Base-by-base conservation (phyloP, 2,329 filamentous ascomycete genomes). In the Cercospora zeina region DNA sequence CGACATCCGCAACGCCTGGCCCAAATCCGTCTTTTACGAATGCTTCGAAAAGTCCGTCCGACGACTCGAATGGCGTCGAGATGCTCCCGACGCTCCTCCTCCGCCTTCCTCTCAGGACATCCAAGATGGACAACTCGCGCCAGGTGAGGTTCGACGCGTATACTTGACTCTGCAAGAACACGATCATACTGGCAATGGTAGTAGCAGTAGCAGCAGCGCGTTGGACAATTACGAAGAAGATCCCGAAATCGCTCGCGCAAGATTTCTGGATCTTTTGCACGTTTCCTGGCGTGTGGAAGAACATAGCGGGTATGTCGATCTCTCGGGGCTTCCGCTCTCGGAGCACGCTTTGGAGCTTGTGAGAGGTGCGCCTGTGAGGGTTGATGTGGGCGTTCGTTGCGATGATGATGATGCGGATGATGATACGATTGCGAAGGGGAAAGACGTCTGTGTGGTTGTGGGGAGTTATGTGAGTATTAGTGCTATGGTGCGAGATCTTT, bases 1-100 rank as follows among this genome's bases (percentile, higher is more conserved):
- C 55, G 93, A 97, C 75, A 80, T 97, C 30, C 87, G 91, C 60
- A 97, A 97, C 72, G 87, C 89, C 0, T 97, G 93, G 93, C 92
- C 91, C 1, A 90, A 86, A 70, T 87, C 88, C 54, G 85, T 97
- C 71, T 81, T 84, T 6, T 71, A 64, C 36, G 51, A 61, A 9
- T 71, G 69, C 51, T 63, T 63, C 19, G 49, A 58, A 10, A 53
- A 62, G 9, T 50, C 37, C 16, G 57, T 54, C n/a, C 33, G 34
- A 10, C 42, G 65, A 33, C 39, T 49, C 10, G 37, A 55, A 13
- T 47, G 54, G 19, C 47, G 51, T 24, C 55, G 34, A 27, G 54
- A 51, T 58, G 50, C 27, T 14, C 54, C 62, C 7, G 62, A 55
- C 36, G 50, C 63, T 21, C 49, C 14, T 39, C 19, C n/a, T 21